These are phyloP conservation scores for Xylaria sp. DNA, from an alignment of 495 filamentous ascomycete species.

Conservation along the genomic window DNA sequence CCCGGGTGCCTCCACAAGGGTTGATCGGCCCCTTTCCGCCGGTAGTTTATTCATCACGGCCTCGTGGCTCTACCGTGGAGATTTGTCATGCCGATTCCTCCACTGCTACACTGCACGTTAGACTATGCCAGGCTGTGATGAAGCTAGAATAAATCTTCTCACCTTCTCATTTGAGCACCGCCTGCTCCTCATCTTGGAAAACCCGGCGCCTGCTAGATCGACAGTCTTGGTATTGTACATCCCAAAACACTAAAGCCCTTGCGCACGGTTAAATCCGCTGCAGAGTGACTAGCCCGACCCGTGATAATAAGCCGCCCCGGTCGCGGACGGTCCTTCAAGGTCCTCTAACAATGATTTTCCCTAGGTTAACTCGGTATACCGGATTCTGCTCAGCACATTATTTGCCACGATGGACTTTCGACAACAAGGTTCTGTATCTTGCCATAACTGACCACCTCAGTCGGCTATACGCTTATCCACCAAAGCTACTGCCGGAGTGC, in stretches of 20 bases:
- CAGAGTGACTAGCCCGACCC: not conserved
- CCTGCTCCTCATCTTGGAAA: not conserved
- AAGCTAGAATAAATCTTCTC: not conserved
- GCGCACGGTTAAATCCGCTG: slow-evolving; percentile 6
- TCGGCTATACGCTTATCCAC: not conserved
- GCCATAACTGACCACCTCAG: not conserved
- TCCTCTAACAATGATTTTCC: not conserved
- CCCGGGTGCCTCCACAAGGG: slow-evolving; percentile 6
- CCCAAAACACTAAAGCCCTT: slow-evolving; percentile 9
- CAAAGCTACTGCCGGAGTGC: not conserved
- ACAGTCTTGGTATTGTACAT: not conserved
- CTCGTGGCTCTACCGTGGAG: slow-evolving; percentile 10
- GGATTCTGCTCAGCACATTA: not conserved
- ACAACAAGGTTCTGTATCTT: not conserved
- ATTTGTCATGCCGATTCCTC: slow-evolving; percentile 14
- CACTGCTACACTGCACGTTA: not conserved
- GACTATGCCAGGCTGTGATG: not conserved
- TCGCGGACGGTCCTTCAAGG: not conserved
- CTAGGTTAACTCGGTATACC: not conserved
- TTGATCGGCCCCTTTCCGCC: not conserved
- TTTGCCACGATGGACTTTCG: not conserved
- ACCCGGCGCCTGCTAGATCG: not conserved
- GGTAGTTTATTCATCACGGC: not conserved
- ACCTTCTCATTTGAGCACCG: slow-evolving; percentile 4
- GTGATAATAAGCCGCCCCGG: not conserved